Evolutionary conservation across 2,329 filamentous ascomycete genomes (phyloP), one percentile per base, ranked within the genome.

Genomic region (Dactylellina haptotyla): DNA sequence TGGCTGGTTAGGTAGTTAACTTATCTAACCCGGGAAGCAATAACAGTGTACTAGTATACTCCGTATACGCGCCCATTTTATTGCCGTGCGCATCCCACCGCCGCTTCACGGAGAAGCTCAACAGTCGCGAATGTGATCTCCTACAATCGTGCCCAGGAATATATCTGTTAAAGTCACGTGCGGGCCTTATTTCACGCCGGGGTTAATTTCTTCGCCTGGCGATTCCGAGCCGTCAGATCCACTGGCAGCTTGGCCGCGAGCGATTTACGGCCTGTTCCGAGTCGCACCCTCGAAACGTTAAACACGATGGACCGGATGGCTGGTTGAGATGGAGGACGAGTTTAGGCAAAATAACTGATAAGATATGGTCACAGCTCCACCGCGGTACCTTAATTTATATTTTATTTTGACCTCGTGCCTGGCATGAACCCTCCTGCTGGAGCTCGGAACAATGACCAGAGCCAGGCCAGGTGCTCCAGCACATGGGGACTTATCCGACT

Each of bases 401-500:
- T 46, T 20, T 45, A 14, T 43, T 32, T 16, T 2, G 10, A 45
- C 25, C 56, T 59, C 56, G 56, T 59, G 56, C 56, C 56, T 46
- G 41, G n/a, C n/a, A n/a, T n/a, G n/a, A n/a, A n/a, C n/a, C n/a
- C 26, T 34, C 34, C 56, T 48, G 34, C 46, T 46, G 56, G 26
- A 59, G 56, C 56, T 59, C 39, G 39, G 39, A 46, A 59, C 12
- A 59, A 30, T n/a, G n/a, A n/a, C n/a, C n/a, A n/a, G n/a, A n/a
- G n/a, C n/a, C n/a, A n/a, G n/a, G n/a, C 56, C 48, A 69, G 51
- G 37, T 69, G 64, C 34, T 50, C 56, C 18, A 25, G 50, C 25
- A 23, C 64, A 69, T 69, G 64, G 64, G 64, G 41, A 54, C 56
- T 56, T 61, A 59, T 62, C 64, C 64, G 64, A 67, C 64, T 69